phyloP scores from a whole-genome alignment of 768 basidiomycete species.

The Lactarius sanguifluus region DNA sequence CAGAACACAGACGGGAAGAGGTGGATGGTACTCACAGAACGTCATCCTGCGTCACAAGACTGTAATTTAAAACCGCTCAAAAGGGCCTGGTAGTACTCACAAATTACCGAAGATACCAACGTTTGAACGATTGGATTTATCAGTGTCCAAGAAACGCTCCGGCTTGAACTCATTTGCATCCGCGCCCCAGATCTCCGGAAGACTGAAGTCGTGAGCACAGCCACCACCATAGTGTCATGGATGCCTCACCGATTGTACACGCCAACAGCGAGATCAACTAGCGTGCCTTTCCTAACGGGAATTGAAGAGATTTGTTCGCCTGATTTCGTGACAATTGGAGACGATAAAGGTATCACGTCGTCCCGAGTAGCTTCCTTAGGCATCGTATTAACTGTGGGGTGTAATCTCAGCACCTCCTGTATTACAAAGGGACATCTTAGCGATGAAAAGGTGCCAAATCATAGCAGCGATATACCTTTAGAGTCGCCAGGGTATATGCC shows the following conservation, averaged over 20 bases:
- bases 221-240: neutral
- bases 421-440: neutral
- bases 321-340: constrained; percentile 8
- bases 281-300: constrained; percentile 12
- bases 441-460: too few relatives aligned
- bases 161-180: constrained; percentile 14
- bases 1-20: neutral
- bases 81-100: neutral
- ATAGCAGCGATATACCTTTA: constrained; percentile 1
- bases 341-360: constrained; percentile 29
- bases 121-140: neutral
- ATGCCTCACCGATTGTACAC: constrained; percentile 14
- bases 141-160: constrained; percentile 7
- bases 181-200: constrained; percentile 12
- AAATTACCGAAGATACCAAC: constrained; percentile 3
- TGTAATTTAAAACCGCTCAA: neutral
- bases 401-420: constrained; percentile 16
- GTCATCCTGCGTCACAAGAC: neutral
- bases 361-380: constrained; percentile 25
- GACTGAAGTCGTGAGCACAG: neutral
- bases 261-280: constrained; percentile 4
- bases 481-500: constrained; percentile 5
- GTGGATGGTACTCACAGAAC: constrained; percentile 1
- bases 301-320: constrained; percentile 10
- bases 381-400: constrained; percentile 22